phyloP scores from a whole-genome alignment of 192 early-diverging fungal genomes.

The Mortierella claussenii region DNA sequence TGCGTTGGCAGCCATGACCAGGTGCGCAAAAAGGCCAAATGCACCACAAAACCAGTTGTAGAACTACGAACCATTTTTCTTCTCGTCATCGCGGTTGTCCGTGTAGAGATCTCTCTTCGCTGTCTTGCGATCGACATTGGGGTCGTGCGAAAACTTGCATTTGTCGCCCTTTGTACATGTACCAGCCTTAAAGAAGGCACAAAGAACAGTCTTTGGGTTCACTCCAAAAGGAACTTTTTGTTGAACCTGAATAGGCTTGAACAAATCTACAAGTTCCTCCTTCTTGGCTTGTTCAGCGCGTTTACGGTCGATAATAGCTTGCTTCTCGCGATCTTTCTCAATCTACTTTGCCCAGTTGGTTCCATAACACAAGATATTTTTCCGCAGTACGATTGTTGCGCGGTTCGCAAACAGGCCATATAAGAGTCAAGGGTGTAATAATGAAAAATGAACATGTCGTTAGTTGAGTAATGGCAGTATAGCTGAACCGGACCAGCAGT shows the following conservation, averaged over 20 bases:
- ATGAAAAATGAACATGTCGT: too few relatives aligned
- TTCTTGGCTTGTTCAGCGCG: conserved; percentile 86
- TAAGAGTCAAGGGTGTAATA: too few relatives aligned
- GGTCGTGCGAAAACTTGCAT: conserved; percentile 99
- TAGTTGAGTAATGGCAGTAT: too few relatives aligned
- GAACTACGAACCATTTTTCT: conserved; percentile 61
- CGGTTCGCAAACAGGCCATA: too few relatives aligned
- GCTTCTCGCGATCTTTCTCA: conserved; percentile 74
- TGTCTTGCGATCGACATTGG: conserved; percentile 89
- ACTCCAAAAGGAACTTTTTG: conserved; percentile 99
- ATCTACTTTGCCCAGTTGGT: conserved; percentile 50
- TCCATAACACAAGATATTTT: too few relatives aligned
- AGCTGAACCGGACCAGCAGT: too few relatives aligned
- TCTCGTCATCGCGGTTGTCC: conserved; percentile 78
- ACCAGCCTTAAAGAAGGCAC: conserved; percentile 92
- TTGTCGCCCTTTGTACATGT: conserved; percentile 89
- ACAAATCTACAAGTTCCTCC: conserved; percentile 89
- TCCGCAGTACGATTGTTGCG: too few relatives aligned
- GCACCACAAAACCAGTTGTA: too few relatives aligned
- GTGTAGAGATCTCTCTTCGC: conserved; percentile 95
- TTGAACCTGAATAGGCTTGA: conserved; percentile 84
- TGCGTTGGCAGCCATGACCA: too few relatives aligned
- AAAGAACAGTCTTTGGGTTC: conserved; percentile 95
- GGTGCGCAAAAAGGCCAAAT: too few relatives aligned
- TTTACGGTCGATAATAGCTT: conserved; percentile 71